phyloP scores from a whole-genome alignment of 352 stramenopile genomes.

The Pseudoperonospora humuli region DNA sequence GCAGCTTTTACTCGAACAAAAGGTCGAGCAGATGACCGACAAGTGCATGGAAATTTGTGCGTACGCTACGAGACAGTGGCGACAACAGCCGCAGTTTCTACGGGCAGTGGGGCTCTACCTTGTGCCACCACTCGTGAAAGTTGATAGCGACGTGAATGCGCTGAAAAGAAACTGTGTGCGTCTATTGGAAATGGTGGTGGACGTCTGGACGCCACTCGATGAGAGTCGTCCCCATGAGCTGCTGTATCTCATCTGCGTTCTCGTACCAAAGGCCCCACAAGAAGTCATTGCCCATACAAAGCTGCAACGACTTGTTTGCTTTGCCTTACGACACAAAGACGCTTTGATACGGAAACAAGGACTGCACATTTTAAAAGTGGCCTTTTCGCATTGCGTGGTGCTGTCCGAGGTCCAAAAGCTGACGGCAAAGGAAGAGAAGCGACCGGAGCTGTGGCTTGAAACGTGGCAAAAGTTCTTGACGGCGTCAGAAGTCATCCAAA shows the following conservation, averaged over 20 bases:
- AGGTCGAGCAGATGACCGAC: slow-evolving; percentile 5
- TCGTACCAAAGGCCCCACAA: slow-evolving; percentile 39
- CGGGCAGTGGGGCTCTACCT: slow-evolving; percentile 38
- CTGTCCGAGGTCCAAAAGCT: slow-evolving; percentile 3
- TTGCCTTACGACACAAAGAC: slow-evolving; percentile 44
- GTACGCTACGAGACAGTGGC: slow-evolving; percentile 32
- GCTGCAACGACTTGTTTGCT: slow-evolving; percentile 45
- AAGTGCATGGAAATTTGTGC: slow-evolving; percentile 29
- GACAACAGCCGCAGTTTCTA: slow-evolving; percentile 33
- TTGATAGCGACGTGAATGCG: background rate
- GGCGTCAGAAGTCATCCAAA: slow-evolving; percentile 73
- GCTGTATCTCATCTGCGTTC: slow-evolving; percentile 52
- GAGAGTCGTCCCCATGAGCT: slow-evolving; percentile 35
- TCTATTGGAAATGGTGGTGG: slow-evolving; percentile 18
- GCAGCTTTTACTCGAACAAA: slow-evolving; percentile 30
- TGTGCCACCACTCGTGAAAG: slow-evolving; percentile 34
- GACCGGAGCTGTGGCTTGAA: slow-evolving; percentile 8
- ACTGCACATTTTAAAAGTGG: slow-evolving; percentile 56
- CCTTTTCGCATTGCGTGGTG: slow-evolving; percentile 46
- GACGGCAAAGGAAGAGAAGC: too few species aligned
- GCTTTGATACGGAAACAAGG: slow-evolving; percentile 59
- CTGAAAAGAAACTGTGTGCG: background rate
- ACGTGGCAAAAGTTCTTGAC: slow-evolving; percentile 69
- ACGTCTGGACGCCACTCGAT: slow-evolving; percentile 15
- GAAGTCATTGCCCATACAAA: slow-evolving; percentile 26